These are phyloP conservation scores for Puccinia triticina DNA, from an alignment of 1,284 basidiomycete genomes.

Conservation along the genomic window DNA sequence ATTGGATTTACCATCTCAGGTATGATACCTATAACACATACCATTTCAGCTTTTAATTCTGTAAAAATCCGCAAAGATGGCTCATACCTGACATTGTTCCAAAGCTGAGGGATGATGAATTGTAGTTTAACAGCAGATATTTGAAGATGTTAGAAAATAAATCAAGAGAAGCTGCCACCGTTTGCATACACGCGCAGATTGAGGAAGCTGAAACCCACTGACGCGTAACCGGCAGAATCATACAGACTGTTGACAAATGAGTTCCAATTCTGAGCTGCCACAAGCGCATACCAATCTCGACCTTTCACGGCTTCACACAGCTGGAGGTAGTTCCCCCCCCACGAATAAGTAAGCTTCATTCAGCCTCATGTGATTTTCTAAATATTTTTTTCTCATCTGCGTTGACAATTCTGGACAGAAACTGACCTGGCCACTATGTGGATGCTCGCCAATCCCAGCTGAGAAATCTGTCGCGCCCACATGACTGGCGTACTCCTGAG, in stretches of 20 bases:
- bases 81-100: conserved; percentile 39
- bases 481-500: conserved; percentile 39
- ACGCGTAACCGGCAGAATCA: conserved; percentile 51
- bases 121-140: background rate
- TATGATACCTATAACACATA: conserved; percentile 23
- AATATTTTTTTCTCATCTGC: background rate
- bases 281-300: conserved; percentile 49
- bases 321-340: background rate
- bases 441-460: conserved; percentile 46
- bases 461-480: conserved; percentile 48
- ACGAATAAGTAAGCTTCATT: background rate
- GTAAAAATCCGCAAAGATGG: background rate
- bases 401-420: background rate
- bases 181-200: background rate
- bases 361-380: too few species aligned
- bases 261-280: conserved; percentile 51
- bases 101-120: conserved; percentile 16
- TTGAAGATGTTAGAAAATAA: background rate
- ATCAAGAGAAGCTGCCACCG: background rate
- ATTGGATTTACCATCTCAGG: conserved; percentile 48
- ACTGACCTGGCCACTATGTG: conserved; percentile 45
- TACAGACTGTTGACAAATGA: conserved; percentile 49
- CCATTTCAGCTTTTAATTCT: background rate
- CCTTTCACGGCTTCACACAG: conserved; percentile 47
- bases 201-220: background rate